Conservation (phyloP, 805 yeast genomes). For the Zygotorulaspora danielsina region DNA sequence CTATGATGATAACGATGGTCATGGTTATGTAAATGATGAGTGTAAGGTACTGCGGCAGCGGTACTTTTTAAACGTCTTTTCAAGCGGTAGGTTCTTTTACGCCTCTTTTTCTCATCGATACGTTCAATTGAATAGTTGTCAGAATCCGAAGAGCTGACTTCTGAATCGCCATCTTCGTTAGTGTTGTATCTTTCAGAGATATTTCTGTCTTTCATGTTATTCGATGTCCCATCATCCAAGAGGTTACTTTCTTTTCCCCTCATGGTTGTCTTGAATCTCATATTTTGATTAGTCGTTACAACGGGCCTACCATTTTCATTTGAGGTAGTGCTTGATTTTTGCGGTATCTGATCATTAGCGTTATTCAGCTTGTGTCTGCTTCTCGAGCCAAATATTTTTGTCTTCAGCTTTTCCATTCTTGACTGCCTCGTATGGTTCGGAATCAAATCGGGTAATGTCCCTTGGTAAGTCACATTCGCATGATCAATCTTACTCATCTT, state of each 20-base stretch:
- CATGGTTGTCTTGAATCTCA: conserved; percentile 30
- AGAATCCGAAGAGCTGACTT: conserved; percentile 8
- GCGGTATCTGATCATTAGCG: conserved; percentile 1
- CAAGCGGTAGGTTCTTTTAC: conserved; percentile 12
- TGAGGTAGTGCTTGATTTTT: conserved; percentile 10
- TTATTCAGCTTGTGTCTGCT: conserved; percentile 1
- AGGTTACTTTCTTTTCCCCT: conserved; percentile 18
- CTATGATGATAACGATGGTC: conserved; percentile 9
- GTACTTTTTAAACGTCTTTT: conserved; percentile 17
- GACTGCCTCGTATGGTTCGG: conserved; percentile 24
- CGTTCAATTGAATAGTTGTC: conserved; percentile 11
- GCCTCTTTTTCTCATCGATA: conserved; percentile 10
- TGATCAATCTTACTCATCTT: conserved; percentile 5
- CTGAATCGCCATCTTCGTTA: conserved; percentile 9
- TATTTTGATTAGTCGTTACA: conserved; percentile 13
- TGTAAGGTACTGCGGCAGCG: conserved; percentile 17
- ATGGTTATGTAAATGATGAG: conserved; percentile 16
- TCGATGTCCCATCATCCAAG: neutral
- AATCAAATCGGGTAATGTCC: conserved; percentile 28
- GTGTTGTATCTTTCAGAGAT: conserved; percentile 7
- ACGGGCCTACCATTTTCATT: conserved; percentile 15
- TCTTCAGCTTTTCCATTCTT: conserved; percentile 19
- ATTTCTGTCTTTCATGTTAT: conserved; percentile 3
- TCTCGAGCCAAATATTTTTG: conserved; percentile 12
- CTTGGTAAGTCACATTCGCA: conserved; percentile 22